A percentile compares a stretch with the other conserved stretches of the same genome.
Conservation (phyloP, 257 asterid species). For the Plectranthus barbatus region DNA sequence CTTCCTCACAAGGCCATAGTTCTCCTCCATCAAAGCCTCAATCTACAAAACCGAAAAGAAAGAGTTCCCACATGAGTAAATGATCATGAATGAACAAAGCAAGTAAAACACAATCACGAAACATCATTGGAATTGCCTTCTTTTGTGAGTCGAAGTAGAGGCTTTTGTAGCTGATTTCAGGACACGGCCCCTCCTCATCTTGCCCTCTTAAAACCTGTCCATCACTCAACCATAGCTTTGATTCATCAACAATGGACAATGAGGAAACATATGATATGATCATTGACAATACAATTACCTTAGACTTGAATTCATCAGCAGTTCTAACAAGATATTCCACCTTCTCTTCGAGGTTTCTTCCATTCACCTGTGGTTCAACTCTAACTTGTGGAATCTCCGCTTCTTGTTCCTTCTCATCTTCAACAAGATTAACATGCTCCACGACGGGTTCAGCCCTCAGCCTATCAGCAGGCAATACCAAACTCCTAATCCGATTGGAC, state of each 20-base stretch:
- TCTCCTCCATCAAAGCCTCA: constrained; percentile 25
- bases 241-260: no score
- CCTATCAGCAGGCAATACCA: not conserved
- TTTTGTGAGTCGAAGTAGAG: constrained; percentile 33
- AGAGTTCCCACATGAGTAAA: not conserved
- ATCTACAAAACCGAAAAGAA: constrained; percentile 11
- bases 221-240: not conserved
- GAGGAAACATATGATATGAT: no score
- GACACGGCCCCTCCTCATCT: constrained; percentile 2
- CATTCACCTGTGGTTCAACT: not conserved
- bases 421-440: constrained; percentile 11
- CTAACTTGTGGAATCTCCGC: not conserved
- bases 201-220: constrained; percentile 13
- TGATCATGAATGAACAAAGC: not conserved
- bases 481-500: constrained; percentile 27
- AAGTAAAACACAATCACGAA: not conserved
- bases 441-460: not conserved
- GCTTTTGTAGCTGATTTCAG: constrained; percentile 26
- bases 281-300: no score
- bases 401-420: constrained; percentile 5
- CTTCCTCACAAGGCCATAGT: constrained; percentile 18
- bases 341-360: constrained; percentile 16
- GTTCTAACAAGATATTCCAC: constrained; percentile 26
- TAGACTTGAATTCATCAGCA: not conserved
- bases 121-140: constrained; percentile 23